Percentiles rank a stretch among this genome's conserved stretches.
Evolutionary conservation across 177 flowering plant species (phyloP).

Genomic region (Tripterygium wilfordii): DNA sequence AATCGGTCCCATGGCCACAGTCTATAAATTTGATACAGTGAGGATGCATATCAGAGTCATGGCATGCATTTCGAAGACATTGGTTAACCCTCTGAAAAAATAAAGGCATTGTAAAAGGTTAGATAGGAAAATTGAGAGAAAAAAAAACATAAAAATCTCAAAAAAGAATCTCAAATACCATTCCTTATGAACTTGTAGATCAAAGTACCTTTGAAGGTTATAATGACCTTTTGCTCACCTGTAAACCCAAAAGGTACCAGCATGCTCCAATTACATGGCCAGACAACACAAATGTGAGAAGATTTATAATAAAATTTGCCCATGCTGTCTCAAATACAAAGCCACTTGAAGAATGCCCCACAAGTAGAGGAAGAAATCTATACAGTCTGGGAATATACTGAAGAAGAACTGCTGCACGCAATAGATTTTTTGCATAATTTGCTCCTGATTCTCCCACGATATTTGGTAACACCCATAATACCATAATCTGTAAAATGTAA

Average conservation of each 20-base stretch:
- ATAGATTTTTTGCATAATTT: conserved; percentile 76
- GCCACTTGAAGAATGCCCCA: conserved; percentile 74
- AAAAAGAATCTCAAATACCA: too few species aligned
- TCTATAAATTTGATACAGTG: conserved; percentile 49
- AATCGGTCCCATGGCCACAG: conserved; percentile 57
- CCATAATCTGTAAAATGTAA: conserved; percentile 52
- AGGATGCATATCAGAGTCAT: background rate
- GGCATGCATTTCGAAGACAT: conserved; percentile 76
- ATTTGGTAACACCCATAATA: conserved; percentile 49
- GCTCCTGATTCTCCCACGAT: conserved; percentile 58
- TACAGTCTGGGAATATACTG: conserved; percentile 73
- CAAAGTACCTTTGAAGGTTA: background rate
- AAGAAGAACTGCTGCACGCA: conserved; percentile 60
- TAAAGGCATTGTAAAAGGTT: too few species aligned
- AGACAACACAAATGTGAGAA: conserved; percentile 67
- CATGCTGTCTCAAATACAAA: conserved; percentile 95
- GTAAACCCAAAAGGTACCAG: conserved; percentile 93
- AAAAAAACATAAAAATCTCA: background rate
- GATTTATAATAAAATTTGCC: conserved; percentile 88
- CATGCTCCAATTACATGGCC: conserved; percentile 88
- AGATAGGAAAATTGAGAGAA: too few species aligned
- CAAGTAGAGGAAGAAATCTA: conserved; percentile 67
- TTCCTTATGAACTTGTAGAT: too few species aligned
- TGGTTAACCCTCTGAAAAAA: conserved; percentile 71
- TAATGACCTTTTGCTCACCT: conserved; percentile 37